These are phyloP conservation scores for Periconia sp. DNA, from an alignment of 2,329 filamentous ascomycete species.

Conservation along the genomic window DNA sequence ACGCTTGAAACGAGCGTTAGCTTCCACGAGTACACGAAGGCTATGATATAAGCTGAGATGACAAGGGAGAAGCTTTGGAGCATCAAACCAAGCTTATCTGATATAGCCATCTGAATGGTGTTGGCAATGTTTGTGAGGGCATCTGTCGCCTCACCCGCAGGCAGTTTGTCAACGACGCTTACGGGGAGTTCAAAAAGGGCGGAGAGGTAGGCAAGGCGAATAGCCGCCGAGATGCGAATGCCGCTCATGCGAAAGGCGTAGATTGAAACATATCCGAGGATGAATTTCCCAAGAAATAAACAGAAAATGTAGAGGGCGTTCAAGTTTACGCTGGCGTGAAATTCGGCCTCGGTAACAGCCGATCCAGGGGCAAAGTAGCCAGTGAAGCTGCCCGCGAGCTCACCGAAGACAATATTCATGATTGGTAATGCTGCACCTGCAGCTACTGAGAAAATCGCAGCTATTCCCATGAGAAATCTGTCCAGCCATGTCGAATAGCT, in stretches of 20 bases:
- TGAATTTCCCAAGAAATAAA: slow-evolving; percentile 7
- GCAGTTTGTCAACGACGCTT: slow-evolving; percentile 48
- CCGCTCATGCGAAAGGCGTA: slow-evolving; percentile 49
- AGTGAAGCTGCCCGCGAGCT: slow-evolving; percentile 7
- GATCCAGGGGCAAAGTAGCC: slow-evolving; percentile 3
- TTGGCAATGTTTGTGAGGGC: slow-evolving; percentile 52
- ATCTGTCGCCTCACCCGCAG: slow-evolving; percentile 48
- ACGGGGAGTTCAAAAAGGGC: slow-evolving; percentile 50
- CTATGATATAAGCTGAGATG: slow-evolving; percentile 45
- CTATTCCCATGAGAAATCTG: neutral
- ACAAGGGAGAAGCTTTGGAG: slow-evolving; percentile 47
- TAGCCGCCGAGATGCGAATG: slow-evolving; percentile 48
- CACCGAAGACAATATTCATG: slow-evolving; percentile 60
- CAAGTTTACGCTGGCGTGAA: neutral
- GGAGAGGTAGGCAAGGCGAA: slow-evolving; percentile 51
- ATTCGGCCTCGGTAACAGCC: slow-evolving; percentile 1
- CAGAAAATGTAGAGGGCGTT: slow-evolving; percentile 8
- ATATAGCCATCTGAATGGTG: slow-evolving; percentile 53
- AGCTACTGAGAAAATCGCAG: neutral
- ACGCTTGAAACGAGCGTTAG: slow-evolving; percentile 50
- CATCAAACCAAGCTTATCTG: slow-evolving; percentile 49
- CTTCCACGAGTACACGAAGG: slow-evolving; percentile 47
- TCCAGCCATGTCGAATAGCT: neutral
- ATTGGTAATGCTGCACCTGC: slow-evolving; percentile 42
- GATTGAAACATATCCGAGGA: slow-evolving; percentile 30